Evolutionary conservation across 2,329 filamentous ascomycete species (phyloP).

Genomic region (Monosporascus cannonballus): DNA sequence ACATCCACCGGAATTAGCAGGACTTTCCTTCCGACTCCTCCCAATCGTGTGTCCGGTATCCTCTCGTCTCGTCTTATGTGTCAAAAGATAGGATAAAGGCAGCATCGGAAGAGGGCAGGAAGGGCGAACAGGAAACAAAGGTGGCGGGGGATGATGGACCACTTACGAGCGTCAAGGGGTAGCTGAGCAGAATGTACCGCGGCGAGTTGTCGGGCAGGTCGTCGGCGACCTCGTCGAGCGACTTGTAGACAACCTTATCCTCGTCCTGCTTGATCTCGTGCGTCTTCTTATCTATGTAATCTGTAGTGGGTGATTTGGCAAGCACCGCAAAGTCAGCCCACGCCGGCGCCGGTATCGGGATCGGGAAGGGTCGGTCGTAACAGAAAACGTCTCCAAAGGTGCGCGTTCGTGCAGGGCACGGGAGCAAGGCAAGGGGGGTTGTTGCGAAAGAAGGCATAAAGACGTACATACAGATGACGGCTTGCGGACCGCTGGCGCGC

Average conservation of each 20-base stretch:
- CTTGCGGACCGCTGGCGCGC: constrained; percentile 77
- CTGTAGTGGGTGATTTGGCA: constrained; percentile 37
- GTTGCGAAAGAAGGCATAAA: constrained; percentile 7
- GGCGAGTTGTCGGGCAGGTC: constrained; percentile 91
- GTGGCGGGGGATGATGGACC: neutral
- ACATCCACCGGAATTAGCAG: neutral
- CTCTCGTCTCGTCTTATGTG: too few species aligned
- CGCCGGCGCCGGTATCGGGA: too few species aligned
- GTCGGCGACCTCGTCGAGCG: constrained; percentile 74
- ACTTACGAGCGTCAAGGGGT: constrained; percentile 77
- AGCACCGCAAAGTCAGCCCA: constrained; percentile 4
- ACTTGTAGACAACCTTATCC: constrained; percentile 69
- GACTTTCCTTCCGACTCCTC: too few species aligned
- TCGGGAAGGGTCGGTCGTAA: too few species aligned
- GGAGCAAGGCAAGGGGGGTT: neutral
- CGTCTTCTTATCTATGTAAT: constrained; percentile 83
- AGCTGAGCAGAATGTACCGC: constrained; percentile 83
- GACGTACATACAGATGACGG: constrained; percentile 79
- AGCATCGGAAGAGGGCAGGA: neutral
- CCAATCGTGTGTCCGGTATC: too few species aligned
- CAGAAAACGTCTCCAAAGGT: too few species aligned
- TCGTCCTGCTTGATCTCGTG: constrained; percentile 85
- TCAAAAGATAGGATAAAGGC: neutral
- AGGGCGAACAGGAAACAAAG: too few species aligned
- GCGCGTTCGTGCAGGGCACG: too few species aligned